phyloP scores from a whole-genome alignment of 805 yeast species.

The Spathaspora arborariae region DNA sequence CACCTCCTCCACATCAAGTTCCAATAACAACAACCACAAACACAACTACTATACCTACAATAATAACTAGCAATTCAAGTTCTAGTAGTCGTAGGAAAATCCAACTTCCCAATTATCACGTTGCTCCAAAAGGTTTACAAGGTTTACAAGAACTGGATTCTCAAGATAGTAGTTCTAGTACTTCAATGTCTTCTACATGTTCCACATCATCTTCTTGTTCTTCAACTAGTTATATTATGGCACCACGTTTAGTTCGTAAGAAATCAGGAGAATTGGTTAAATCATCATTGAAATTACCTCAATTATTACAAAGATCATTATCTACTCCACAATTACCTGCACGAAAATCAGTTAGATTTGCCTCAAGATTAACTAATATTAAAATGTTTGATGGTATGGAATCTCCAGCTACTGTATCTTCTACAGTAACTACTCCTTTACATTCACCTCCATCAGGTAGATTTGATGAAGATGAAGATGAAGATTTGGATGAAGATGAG shows the following conservation, averaged over 20 bases:
- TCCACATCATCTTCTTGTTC: conserved; percentile 1
- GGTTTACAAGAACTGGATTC: conserved; percentile 3
- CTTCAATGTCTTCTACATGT: neutral
- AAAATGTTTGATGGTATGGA: conserved; percentile 61
- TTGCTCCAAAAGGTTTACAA: conserved; percentile 7
- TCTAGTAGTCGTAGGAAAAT: neutral
- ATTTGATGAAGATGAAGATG: conserved; percentile 6
- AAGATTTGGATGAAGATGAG: conserved; percentile 9
- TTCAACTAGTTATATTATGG: conserved; percentile 3
- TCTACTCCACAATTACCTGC: conserved; percentile 23
- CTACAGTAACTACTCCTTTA: conserved; percentile 47
- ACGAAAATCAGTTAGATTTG: conserved; percentile 61
- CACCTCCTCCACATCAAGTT: conserved; percentile 4
- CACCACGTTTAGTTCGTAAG: conserved; percentile 54
- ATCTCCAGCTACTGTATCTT: conserved; percentile 61
- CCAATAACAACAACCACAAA: neutral
- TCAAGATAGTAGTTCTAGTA: neutral
- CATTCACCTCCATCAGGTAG: conserved; percentile 23
- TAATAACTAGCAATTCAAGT: neutral
- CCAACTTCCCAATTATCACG: conserved; percentile 5
- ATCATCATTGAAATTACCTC: conserved; percentile 59
- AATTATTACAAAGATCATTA: conserved; percentile 18
- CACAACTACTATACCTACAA: neutral
- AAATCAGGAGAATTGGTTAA: conserved; percentile 84
- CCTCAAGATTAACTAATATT: conserved; percentile 54